Evolutionary conservation across 495 filamentous ascomycete genomes (phyloP), one percentile per base, ranked within the genome.

Genomic region (Hyaloscypha hepaticicola): DNA sequence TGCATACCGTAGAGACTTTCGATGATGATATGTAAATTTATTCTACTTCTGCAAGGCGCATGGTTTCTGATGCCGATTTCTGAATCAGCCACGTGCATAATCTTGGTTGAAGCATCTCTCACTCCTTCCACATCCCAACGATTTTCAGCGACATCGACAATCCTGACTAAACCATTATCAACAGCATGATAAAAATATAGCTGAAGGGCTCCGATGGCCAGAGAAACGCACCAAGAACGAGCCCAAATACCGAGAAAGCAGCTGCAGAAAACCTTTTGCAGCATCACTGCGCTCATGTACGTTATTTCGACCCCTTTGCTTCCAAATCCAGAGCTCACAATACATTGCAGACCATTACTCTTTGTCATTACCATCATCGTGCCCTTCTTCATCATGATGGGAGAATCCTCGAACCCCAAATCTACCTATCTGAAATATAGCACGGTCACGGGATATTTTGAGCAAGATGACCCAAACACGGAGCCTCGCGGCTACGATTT

Each of bases 401-500:
- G 60, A 1, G 64, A 65, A 53, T 14, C 67, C 3, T 19, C 48
- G 49, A 24, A 33, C 7, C 50, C 60, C 3, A 29, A 57, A 29
- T 24, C 41, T n/a, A 61, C 63, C 6, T 69, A 69, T n/a, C 77
- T 88, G 55, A 79, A 85, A 56, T 91, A 91, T 70, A 82, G 82
- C 2, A 85, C 84, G 5, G 83, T 91, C 14, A 77, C 83, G 6
- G 90, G 87, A 1, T 90, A 86, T 72, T 92, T 92, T 71, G 73
- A 83, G 19, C 90, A 93, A 73, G 89, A 92, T 74, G 80, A 89
- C 55, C 76, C 77, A 0, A 72, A 78, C 9, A 92, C 89, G 1
- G 79, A 90, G 70, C 69, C 85, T 1, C 75, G 76, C 14, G 83
- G 78, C 0, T 92, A 91, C 73, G 85, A 90, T 72, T 92, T 86